Evolutionary conservation across 2,329 filamentous ascomycete genomes (phyloP), one percentile per base, ranked within the genome.

Genomic region (Phyllosticta ampelicida): DNA sequence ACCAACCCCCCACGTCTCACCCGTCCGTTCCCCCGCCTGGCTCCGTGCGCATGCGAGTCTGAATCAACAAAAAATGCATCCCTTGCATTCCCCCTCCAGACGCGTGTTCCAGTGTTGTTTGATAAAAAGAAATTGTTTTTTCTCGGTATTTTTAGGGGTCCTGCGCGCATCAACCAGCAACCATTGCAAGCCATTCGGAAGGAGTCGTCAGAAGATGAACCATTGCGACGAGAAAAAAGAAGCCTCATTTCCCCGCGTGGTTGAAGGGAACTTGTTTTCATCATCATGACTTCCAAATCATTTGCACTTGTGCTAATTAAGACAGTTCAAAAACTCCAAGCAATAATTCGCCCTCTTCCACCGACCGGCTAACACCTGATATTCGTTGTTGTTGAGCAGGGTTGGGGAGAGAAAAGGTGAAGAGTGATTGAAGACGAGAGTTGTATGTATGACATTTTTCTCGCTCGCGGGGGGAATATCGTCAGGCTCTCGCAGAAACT

Each of bases 401-500:
- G 13, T n/a, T 44, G 36, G 36, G 36, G 36, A 44, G 11, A 16
- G 36, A 44, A 44, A n/a, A 16, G 30, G 36, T 44, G 36, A 44
- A 44, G n/a, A 44, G 36, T 44, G 36, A 44, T 44, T 44, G 36
- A 44, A 44, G 16, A 44, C 9, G 28, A 54, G 51, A 58, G 56
- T 51, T 51, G 51, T 36, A 48, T 30, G 48, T 51, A 51, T 54
- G 52, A 53, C 55, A 57, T 57, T 51, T 51, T 57, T 57, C 36
- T 44, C 36, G 36, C 36, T 44, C 36, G 36, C 36, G 21, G 36
- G 51, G 55, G 51, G 55, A 50, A 57, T n/a, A 57, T 57, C 55
- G 55, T 49, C 51, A 53, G 53, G 55, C 53, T 21, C 51, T 16
- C 23, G 36, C 36, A 44, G 36, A 44, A n/a, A 18, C 36, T 44